A percentile compares a stretch with the other conserved stretches of the same genome.
These are phyloP conservation scores for Coniosporium apollinis DNA, from an alignment of 495 filamentous ascomycete species.

Conservation along the genomic window DNA sequence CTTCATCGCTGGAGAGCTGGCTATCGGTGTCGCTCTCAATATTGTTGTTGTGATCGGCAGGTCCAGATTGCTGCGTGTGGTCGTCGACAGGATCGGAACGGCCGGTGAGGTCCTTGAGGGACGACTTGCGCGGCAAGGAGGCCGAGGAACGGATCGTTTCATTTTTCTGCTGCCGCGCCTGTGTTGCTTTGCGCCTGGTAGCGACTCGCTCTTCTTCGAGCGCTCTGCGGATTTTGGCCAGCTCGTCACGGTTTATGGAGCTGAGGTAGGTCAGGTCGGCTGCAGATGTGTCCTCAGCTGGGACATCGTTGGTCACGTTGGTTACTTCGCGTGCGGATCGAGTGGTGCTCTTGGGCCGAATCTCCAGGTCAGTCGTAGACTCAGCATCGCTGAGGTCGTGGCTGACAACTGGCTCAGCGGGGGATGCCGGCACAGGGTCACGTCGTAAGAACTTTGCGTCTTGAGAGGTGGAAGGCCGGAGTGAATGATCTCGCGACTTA, in stretches of 20 bases:
- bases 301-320: background rate
- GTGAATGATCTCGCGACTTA: no score
- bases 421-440: background rate
- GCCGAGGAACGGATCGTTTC: constrained; percentile 1
- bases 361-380: constrained; percentile 18
- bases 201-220: constrained; percentile 20
- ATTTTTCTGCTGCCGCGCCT: background rate
- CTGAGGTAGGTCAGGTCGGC: constrained; percentile 15
- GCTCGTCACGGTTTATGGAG: constrained; percentile 11
- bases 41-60: no score
- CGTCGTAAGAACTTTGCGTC: no score
- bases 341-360: background rate
- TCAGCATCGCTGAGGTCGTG: constrained; percentile 11
- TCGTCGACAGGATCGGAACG: constrained; percentile 12
- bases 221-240: constrained; percentile 17
- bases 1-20: no score
- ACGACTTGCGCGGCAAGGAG: constrained; percentile 13
- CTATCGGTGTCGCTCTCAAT: no score
- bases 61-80: no score
- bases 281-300: background rate
- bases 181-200: background rate
- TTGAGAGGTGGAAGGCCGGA: no score
- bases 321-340: constrained; percentile 4
- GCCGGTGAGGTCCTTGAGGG: constrained; percentile 17
- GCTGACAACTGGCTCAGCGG: background rate